Evolutionary conservation across 2,329 filamentous ascomycete species (phyloP), one percentile per base, ranked within the genome.

Genomic region (Ceratocystis harringtonii): DNA sequence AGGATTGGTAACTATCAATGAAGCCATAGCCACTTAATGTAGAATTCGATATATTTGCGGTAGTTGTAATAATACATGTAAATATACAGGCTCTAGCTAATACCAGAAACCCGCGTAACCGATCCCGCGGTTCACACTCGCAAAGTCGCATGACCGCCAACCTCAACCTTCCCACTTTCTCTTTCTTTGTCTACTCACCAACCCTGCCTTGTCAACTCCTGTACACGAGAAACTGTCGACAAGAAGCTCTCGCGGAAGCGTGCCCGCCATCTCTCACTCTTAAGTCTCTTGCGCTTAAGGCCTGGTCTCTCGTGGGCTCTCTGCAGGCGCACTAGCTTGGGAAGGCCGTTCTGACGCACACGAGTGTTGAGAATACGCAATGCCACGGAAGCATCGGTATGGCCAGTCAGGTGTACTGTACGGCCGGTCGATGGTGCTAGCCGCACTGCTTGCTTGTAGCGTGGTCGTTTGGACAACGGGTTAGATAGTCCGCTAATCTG

Each of bases 221-320:
- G 78, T 5, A 90, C 88, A 69, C 88, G 79, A 50, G 71, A 73
- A 6, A 89, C 81, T 10, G 84, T 82, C 4, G 80, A 80, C 73
- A 78, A 80, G 75, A 94, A 92, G 3, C 85, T 86, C 41, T 74
- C 73, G 78, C 83, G 85, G 75, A 92, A 94, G 67, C 83, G 81
- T 69, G 70, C 76, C 73, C 83, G 80, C 86, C 88, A 91, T 68
- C 89, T 79, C 78, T 86, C 78, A 67, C 82, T 85, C 73, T 77
- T 78, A 70, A 90, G 75, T 71, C 89, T 81, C 83, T 94, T 95
- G 75, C 86, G 81, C 81, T 88, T 90, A 71, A 90, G 71, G 1
- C 89, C 90, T 0, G 81, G 81, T 60, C 90, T 78, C 78, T 94
- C 89, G 74, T 95, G 87, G 71, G 84, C 89, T 69, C 79, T 78